A percentile compares a stretch with the other conserved stretches of the same genome.
Conservation (phyloP, 164 flowering plant species). For the Liriodendron chinense region DNA sequence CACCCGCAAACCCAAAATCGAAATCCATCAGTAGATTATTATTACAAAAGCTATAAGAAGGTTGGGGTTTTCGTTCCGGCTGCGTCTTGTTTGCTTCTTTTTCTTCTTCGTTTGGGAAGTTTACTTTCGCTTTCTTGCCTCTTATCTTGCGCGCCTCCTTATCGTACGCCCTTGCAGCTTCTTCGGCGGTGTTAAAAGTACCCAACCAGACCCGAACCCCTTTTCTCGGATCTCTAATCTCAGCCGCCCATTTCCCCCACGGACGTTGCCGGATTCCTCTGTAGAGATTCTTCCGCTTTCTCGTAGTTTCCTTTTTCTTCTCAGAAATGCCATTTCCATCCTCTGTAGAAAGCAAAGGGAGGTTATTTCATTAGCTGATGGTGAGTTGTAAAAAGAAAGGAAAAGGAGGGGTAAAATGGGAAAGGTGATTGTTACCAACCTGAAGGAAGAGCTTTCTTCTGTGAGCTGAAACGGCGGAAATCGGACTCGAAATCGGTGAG, state of each 20-base stretch:
- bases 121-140: slow-evolving; percentile 89
- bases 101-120: slow-evolving; percentile 74
- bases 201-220: slow-evolving; percentile 96
- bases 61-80: slow-evolving; percentile 2
- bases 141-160: slow-evolving; percentile 79
- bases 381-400: not conserved
- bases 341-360: not conserved
- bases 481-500: slow-evolving; percentile 15
- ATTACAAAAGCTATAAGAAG: not conserved
- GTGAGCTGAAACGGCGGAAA: not conserved
- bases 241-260: slow-evolving; percentile 98
- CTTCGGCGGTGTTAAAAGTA: slow-evolving; percentile 89
- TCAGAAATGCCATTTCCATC: slow-evolving; percentile 24
- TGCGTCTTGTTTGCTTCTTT: not conserved
- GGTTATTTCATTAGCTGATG: not conserved
- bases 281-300: slow-evolving; percentile 79
- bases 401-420: not conserved
- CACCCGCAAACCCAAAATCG: slow-evolving; percentile 18
- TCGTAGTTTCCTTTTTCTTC: slow-evolving; percentile 29
- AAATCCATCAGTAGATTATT: not conserved
- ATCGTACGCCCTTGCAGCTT: slow-evolving; percentile 94
- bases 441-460: slow-evolving; percentile 2
- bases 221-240: slow-evolving; percentile 91
- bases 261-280: slow-evolving; percentile 92
- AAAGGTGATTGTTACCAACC: slow-evolving; percentile 26